Percentiles rank a stretch among this genome's conserved stretches.
Evolutionary conservation across 1,139 yeast species (phyloP).

Genomic region (Kodamaea sp.): DNA sequence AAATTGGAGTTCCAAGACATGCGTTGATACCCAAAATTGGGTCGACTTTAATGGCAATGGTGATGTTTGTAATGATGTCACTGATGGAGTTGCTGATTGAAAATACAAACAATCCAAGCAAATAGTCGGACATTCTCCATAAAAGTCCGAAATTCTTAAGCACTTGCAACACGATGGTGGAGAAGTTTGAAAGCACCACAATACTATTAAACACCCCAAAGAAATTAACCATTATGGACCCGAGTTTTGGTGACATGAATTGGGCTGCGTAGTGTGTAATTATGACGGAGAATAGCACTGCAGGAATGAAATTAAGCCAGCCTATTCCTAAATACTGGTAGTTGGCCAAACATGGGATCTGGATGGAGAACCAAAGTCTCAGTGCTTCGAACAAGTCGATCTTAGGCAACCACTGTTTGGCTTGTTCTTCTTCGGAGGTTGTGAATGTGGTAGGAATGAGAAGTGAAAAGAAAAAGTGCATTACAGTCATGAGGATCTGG

Average conservation of each 20-base stretch:
- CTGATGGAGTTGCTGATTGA: conserved; percentile 43
- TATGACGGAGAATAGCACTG: conserved; percentile 8
- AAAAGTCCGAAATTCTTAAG: conserved; percentile 42
- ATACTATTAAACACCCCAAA: conserved; percentile 31
- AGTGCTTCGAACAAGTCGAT: conserved; percentile 1
- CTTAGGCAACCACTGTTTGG: neutral
- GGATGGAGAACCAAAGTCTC: conserved; percentile 23
- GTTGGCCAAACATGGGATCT: conserved; percentile 20
- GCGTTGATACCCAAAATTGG: conserved; percentile 43
- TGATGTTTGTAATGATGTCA: conserved; percentile 43
- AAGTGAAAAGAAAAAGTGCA: conserved; percentile 22
- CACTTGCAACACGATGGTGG: conserved; percentile 28
- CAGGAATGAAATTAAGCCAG: conserved; percentile 12
- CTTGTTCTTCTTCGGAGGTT: conserved; percentile 5
- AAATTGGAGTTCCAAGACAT: conserved; percentile 45
- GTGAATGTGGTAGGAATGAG: conserved; percentile 22
- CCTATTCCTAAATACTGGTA: conserved; percentile 18
- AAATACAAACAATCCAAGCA: conserved; percentile 43
- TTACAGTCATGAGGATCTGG: conserved; percentile 15
- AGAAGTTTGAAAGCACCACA: conserved; percentile 30
- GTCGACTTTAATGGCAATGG: conserved; percentile 34
- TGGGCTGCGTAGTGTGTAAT: conserved; percentile 4
- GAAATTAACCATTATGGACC: conserved; percentile 14
- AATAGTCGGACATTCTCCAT: conserved; percentile 38
- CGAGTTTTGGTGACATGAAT: conserved; percentile 2